Base-by-base conservation (phyloP, 768 basidiomycete species). In the Phaeotremella skinneri region DNA sequence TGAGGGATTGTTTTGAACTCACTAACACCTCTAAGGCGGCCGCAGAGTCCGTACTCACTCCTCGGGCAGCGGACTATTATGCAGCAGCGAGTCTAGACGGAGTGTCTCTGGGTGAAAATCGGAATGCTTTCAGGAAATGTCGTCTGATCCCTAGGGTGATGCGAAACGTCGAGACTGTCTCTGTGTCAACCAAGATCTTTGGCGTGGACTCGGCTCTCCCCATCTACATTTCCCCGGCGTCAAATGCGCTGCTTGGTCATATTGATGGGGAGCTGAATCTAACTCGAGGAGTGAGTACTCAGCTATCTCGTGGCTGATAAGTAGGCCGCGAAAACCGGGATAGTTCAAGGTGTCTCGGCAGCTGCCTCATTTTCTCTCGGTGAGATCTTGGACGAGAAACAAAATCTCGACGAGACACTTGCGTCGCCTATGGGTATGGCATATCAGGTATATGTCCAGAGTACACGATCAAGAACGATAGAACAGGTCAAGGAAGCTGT, bases 391-490 rank as follows among this genome's bases (percentile, higher is more conserved):
- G 72, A 57, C 21, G 75, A 73, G 29, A 72, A 72, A 54, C 66
- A 59, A 48, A 72, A 75, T 57, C 62, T 78, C 14, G 65, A 77
- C 27, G 58, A 64, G 20, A 61, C 69, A 59, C 52, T 62, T 0
- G 67, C 65, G 5, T 43, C 52, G 29, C 60, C 56, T 50, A 74
- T 76, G 75, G 69, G 67, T 2, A 72, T 76, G 72, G 75, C 68
- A 34, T 76, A 66, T 50, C 71, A 81, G 74, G 79, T 94, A 5
- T 94, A 97, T 78, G 88, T 93, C 70, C 83, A 89, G 74, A 76
- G 78, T 25, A 81, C 88, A 65, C 81, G 89, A 56, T 65, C 76
- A 16, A 80, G 82, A 32, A 89, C 90, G 1, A 85, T 83, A 66
- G 81, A 81, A 64, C 83, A 86, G 49, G 83, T 96, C 14, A 81